Evolutionary conservation across 1,284 basidiomycete species (phyloP).

Genomic region (Apiotrichum gracile): DNA sequence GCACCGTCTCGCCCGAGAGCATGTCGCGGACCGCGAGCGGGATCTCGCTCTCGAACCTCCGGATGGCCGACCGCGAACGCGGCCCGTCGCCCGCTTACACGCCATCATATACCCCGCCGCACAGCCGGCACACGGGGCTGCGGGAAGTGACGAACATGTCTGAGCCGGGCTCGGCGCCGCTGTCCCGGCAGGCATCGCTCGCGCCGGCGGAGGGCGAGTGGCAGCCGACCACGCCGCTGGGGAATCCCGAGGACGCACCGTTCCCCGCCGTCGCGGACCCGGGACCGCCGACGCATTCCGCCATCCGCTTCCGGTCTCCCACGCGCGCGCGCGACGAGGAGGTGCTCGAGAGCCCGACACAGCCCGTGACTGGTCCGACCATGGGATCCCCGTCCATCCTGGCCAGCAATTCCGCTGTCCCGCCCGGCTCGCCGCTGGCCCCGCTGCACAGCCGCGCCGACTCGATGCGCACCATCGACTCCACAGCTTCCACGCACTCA

Average conservation of each 20-base stretch:
- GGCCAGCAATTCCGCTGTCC: not conserved
- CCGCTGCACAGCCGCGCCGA: not conserved
- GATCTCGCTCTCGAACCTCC: not conserved
- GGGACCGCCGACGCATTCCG: not conserved
- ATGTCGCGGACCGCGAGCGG: not conserved
- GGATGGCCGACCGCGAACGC: constrained; percentile 17
- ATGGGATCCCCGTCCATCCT: not conserved
- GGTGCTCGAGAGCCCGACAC: not conserved
- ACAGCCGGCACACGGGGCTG: constrained; percentile 3
- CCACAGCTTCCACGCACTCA: not conserved
- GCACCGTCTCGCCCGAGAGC: constrained; percentile 5
- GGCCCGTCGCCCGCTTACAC: constrained; percentile 47
- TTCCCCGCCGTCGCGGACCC: not conserved
- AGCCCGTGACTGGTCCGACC: too few relatives aligned
- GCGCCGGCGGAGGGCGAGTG: not conserved
- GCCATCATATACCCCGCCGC: constrained; percentile 4
- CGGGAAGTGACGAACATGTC: constrained; percentile 23
- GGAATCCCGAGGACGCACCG: not conserved
- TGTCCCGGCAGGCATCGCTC: not conserved
- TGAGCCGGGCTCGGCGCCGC: constrained; percentile 21
- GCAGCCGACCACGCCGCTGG: not conserved
- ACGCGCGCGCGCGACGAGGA: not conserved
- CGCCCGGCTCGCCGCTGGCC: not conserved
- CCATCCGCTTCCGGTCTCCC: not conserved
- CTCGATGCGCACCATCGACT: not conserved